Evolutionary conservation across 805 yeast species (phyloP).

Genomic region (Hanseniaspora hatyaiensis): DNA sequence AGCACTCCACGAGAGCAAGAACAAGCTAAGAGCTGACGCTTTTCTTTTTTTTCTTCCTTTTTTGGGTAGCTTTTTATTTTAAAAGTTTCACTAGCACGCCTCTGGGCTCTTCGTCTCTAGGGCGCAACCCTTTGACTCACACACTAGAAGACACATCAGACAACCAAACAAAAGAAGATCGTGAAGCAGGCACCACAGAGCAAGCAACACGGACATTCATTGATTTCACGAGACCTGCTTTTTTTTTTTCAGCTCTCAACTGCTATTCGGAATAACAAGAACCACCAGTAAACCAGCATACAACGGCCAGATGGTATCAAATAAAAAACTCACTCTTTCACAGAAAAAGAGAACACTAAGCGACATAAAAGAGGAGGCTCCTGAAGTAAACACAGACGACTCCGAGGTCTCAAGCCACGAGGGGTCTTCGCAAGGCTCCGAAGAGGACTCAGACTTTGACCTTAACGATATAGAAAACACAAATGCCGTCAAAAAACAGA

Average conservation of each 20-base stretch:
- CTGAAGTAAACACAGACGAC: slow-evolving; percentile 20
- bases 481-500: slow-evolving; percentile 36
- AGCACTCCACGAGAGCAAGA: no score
- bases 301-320: slow-evolving; percentile 16
- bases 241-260: no score
- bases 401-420: slow-evolving; percentile 17
- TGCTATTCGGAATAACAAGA: not conserved
- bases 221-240: not conserved
- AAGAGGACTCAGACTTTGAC: slow-evolving; percentile 22
- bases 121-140: no score
- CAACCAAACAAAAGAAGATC: no score
- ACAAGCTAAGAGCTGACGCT: no score
- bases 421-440: slow-evolving; percentile 17
- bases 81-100: no score
- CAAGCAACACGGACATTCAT: no score
- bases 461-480: slow-evolving; percentile 22
- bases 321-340: not conserved
- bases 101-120: no score
- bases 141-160: no score
- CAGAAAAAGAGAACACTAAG: slow-evolving; percentile 16
- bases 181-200: no score
- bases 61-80: no score
- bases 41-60: no score
- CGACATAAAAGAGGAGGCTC: slow-evolving; percentile 19
- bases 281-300: slow-evolving; percentile 18